Conservation (phyloP, 2,329 filamentous ascomycete species). For the Aspergillus thermomutatus region DNA sequence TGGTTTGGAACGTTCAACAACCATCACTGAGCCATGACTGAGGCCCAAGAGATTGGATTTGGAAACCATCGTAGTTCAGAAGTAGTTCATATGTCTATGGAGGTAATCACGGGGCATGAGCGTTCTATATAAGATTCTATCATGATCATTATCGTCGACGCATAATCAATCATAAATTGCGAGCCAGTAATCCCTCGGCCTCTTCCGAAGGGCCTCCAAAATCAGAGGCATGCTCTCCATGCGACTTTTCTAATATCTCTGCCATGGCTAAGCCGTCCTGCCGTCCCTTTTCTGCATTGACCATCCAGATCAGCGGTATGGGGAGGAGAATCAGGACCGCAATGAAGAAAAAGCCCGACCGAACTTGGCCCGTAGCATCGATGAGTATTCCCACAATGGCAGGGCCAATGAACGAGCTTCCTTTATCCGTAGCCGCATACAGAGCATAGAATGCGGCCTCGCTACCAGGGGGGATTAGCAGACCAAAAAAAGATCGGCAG, state of each 20-base stretch:
- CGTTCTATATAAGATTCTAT: neutral
- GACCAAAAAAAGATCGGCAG: conserved; percentile 81
- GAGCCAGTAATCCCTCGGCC: conserved; percentile 26
- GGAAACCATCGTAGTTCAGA: neutral
- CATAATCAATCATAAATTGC: conserved; percentile 6
- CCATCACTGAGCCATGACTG: neutral
- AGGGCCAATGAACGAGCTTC: conserved; percentile 83
- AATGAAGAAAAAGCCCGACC: conserved; percentile 85
- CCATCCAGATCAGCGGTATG: conserved; percentile 73
- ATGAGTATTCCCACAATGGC: conserved; percentile 86
- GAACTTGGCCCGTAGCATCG: conserved; percentile 69
- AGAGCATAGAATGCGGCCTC: conserved; percentile 92
- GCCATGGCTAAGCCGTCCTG: conserved; percentile 32
- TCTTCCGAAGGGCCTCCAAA: conserved; percentile 19
- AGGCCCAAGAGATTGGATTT: neutral
- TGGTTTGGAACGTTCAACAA: neutral
- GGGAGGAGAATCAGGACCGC: conserved; percentile 76
- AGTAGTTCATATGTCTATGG: neutral
- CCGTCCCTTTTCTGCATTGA: conserved; percentile 46
- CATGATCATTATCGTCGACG: conserved; percentile 3
- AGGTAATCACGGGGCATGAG: neutral
- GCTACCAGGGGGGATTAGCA: conserved; percentile 82
- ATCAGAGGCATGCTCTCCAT: conserved; percentile 8
- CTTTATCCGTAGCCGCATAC: conserved; percentile 93
- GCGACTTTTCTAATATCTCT: conserved; percentile 18